phyloP scores from a whole-genome alignment of 192 early-diverging fungal genomes.

The Paraglomus brasilianum region DNA sequence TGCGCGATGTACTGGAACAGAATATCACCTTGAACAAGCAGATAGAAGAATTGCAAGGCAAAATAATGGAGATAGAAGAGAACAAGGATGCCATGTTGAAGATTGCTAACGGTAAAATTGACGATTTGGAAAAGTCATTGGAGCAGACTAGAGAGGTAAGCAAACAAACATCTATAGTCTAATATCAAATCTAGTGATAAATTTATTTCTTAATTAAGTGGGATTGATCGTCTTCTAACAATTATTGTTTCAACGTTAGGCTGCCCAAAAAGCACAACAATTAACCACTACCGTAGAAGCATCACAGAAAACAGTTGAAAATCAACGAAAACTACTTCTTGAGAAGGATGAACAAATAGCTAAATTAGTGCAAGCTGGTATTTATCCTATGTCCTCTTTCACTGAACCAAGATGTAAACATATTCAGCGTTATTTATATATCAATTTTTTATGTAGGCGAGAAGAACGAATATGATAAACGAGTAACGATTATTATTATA shows the following conservation, averaged over 20 bases:
- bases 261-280: neutral
- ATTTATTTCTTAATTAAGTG: too few relatives aligned
- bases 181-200: too few relatives aligned
- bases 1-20: constrained; percentile 38
- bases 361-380: constrained; percentile 41
- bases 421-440: neutral
- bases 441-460: too few relatives aligned
- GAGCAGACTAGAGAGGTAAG: neutral
- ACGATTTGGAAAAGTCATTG: constrained; percentile 28
- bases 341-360: constrained; percentile 43
- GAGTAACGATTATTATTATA: neutral
- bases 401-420: neutral
- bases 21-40: constrained; percentile 44
- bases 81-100: constrained; percentile 19
- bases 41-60: constrained; percentile 31
- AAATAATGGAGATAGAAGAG: constrained; percentile 28
- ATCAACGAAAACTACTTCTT: constrained; percentile 33
- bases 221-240: too few relatives aligned
- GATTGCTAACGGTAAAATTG: constrained; percentile 9
- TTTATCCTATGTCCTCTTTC: neutral
- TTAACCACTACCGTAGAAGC: neutral
- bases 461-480: too few relatives aligned
- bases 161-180: neutral
- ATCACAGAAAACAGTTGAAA: constrained; percentile 32
- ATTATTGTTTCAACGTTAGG: too few relatives aligned